Percentiles rank a stretch among this genome's conserved stretches.
phyloP scores from a whole-genome alignment of 2,329 filamentous ascomycete species.

The Ceratocystis diversiconidia region DNA sequence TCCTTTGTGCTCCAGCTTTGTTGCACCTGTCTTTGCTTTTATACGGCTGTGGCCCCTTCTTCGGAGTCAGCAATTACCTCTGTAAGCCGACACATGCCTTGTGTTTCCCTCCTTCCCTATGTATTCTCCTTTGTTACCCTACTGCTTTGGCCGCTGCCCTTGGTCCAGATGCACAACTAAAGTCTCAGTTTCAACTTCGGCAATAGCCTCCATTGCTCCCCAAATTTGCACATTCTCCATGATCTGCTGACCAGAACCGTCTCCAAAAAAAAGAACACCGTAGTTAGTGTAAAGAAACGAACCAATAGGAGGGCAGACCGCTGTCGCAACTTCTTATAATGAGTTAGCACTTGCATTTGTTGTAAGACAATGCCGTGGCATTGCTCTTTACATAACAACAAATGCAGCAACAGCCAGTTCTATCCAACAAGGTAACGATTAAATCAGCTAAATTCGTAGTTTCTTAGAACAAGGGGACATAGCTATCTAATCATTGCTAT shows the following conservation, averaged over 20 bases:
- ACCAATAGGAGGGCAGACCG: background rate
- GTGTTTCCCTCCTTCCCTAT: background rate
- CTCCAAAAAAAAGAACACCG: background rate
- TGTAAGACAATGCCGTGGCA: background rate
- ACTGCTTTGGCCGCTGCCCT: too few relatives aligned
- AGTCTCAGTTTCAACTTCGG: background rate
- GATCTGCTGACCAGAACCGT: background rate
- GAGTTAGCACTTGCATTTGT: background rate
- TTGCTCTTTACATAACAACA: background rate
- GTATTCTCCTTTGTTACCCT: too few relatives aligned
- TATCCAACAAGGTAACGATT: background rate
- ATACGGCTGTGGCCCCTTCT: background rate
- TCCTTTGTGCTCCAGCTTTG: background rate
- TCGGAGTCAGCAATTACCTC: background rate
- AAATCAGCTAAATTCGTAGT: background rate
- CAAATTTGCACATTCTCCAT: background rate
- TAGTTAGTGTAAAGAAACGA: background rate
- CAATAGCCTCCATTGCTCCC: background rate
- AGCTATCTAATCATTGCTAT: slow-evolving; percentile 1
- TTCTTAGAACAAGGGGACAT: background rate
- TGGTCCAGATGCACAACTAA: background rate
- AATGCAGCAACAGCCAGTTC: background rate
- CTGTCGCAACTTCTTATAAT: background rate
- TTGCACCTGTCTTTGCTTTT: background rate
- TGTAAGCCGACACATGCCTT: slow-evolving; percentile 2